Conservation (phyloP, 805 yeast genomes). For the Spathaspora gorwiae region DNA sequence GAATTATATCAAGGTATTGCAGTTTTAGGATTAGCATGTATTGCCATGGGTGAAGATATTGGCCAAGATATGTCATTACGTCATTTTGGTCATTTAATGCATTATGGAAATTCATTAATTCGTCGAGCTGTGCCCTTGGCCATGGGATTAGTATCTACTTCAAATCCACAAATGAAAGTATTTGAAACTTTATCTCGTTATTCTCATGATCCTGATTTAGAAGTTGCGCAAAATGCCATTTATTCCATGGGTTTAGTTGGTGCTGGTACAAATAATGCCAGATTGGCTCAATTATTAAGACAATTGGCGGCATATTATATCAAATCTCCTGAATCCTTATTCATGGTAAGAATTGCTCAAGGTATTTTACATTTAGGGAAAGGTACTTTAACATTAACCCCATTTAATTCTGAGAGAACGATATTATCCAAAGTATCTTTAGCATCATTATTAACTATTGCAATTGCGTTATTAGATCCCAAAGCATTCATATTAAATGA, state of each 20-base stretch:
- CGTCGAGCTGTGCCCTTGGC: slow-evolving; percentile 96
- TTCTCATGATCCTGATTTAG: slow-evolving; percentile 92
- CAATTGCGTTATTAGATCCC: slow-evolving; percentile 84
- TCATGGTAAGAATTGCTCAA: slow-evolving; percentile 91
- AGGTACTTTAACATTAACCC: slow-evolving; percentile 86
- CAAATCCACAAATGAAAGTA: slow-evolving; percentile 94
- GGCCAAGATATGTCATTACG: slow-evolving; percentile 97
- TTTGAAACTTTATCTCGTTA: slow-evolving; percentile 94
- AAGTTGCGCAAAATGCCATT: slow-evolving; percentile 91
- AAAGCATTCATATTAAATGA: slow-evolving; percentile 72
- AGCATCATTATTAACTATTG: slow-evolving; percentile 81
- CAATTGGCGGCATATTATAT: slow-evolving; percentile 92
- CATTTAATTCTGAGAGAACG: slow-evolving; percentile 84
- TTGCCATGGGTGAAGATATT: slow-evolving; percentile 96
- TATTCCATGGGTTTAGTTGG: slow-evolving; percentile 98
- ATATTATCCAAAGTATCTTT: slow-evolving; percentile 83
- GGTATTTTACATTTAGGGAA: slow-evolving; percentile 94
- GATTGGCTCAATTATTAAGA: slow-evolving; percentile 91
- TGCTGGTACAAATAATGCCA: slow-evolving; percentile 97
- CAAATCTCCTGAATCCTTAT: slow-evolving; percentile 83
- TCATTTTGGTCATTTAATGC: slow-evolving; percentile 96
- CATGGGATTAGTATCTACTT: slow-evolving; percentile 91
- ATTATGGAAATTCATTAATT: slow-evolving; percentile 88
- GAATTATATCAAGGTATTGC: slow-evolving; percentile 77
- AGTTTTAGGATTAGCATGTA: slow-evolving; percentile 88